A percentile compares a stretch with the other conserved stretches of the same genome.
Conservation (phyloP, 116 monocot genomes). For the Papilionanthe hybrid region DNA sequence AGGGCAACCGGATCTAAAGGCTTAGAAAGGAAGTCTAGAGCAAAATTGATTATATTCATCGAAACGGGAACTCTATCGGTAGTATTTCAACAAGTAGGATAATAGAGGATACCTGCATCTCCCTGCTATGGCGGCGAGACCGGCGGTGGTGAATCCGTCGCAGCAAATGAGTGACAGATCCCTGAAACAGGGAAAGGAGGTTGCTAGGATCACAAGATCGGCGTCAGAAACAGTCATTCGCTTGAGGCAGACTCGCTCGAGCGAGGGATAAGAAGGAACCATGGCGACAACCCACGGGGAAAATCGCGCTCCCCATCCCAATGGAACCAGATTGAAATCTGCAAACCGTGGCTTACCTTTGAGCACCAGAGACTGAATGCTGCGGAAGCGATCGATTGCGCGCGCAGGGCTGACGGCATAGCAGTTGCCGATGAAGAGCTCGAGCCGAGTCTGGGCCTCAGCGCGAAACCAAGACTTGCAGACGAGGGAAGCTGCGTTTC, state of each 20-base stretch:
- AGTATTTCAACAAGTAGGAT: not conserved
- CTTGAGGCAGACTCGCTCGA: constrained; percentile 69
- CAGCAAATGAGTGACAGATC: constrained; percentile 58
- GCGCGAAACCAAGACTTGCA: constrained; percentile 61
- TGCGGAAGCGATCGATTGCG: constrained; percentile 37
- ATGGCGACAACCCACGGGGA: constrained; percentile 48
- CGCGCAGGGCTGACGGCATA: constrained; percentile 64
- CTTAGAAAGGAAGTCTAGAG: not conserved
- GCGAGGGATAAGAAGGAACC: constrained; percentile 31
- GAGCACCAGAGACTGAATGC: constrained; percentile 34
- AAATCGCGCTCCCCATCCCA: constrained; percentile 65
- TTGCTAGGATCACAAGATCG: constrained; percentile 38
- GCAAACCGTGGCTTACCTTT: constrained; percentile 88
- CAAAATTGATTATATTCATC: not conserved
- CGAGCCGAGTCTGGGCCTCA: constrained; percentile 63
- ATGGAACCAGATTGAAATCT: constrained; percentile 71
- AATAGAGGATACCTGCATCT: constrained; percentile 48
- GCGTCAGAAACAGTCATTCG: constrained; percentile 60
- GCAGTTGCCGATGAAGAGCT: constrained; percentile 87
- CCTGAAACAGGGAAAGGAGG: constrained; percentile 32
- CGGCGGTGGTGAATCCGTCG: constrained; percentile 71
- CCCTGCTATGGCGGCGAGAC: constrained; percentile 60
- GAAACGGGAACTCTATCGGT: not conserved
- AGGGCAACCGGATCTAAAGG: not conserved
- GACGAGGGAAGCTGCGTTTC: constrained; percentile 65